Conservation (phyloP, 805 yeast species). For the Candida hungchunana region DNA sequence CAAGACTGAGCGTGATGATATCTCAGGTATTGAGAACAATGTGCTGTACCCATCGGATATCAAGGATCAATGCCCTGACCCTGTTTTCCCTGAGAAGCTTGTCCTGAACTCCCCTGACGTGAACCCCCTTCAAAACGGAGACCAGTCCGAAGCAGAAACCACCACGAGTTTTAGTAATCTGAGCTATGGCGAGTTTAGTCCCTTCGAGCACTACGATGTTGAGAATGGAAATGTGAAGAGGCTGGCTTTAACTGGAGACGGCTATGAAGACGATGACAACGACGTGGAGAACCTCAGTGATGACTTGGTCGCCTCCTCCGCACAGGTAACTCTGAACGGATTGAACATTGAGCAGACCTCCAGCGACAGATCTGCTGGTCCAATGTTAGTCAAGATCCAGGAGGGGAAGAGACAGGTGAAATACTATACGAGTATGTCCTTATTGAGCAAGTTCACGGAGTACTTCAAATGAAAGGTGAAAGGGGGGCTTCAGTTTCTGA, state of each 20-base stretch:
- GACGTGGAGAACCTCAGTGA: slow-evolving; percentile 13
- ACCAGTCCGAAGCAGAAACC: slow-evolving; percentile 23
- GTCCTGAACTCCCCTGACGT: slow-evolving; percentile 4
- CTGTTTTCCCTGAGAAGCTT: slow-evolving; percentile 1
- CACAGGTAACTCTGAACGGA: slow-evolving; percentile 20
- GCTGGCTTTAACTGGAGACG: slow-evolving; percentile 7
- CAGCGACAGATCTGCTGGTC: not conserved
- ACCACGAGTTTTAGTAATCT: slow-evolving; percentile 23
- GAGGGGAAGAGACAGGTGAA: slow-evolving; percentile 21
- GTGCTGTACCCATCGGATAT: slow-evolving; percentile 36
- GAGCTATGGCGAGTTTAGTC: slow-evolving; percentile 21
- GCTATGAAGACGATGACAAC: slow-evolving; percentile 11
- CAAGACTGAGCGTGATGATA: slow-evolving; percentile 37
- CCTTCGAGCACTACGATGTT: slow-evolving; percentile 11
- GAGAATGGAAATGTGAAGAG: slow-evolving; percentile 1
- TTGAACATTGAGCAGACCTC: no score
- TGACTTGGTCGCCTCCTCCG: slow-evolving; percentile 15
- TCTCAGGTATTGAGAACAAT: slow-evolving; percentile 48
- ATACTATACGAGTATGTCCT: slow-evolving; percentile 24
- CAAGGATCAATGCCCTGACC: slow-evolving; percentile 1
- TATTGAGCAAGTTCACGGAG: slow-evolving; percentile 23
- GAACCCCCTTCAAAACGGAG: not conserved
- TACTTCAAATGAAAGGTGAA: slow-evolving; percentile 18
- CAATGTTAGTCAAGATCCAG: slow-evolving; percentile 14
- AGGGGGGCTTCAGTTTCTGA: not conserved